Base-by-base conservation (phyloP, 352 stramenopile genomes). In the Globisporangium paddicum region DNA sequence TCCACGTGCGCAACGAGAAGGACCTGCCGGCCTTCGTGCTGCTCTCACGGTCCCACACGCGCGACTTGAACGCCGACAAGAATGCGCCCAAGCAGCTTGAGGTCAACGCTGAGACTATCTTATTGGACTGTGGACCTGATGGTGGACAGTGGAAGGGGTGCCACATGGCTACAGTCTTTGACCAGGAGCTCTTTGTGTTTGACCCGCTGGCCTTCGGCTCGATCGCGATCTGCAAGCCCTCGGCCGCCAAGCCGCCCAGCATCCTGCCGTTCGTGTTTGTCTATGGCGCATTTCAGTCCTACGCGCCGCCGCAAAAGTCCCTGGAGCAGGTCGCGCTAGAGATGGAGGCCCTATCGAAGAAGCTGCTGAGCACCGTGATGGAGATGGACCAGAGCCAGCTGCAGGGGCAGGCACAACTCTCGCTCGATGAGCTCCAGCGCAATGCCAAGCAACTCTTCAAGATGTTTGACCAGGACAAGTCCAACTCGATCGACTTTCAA, bases 401-500 rank as follows among this genome's bases (percentile, higher is more conserved):
- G 0, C 58, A 71, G 53, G 60, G 68, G 14, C 60, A 61, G 7
- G 67, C 68, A 2, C 53, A 65, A 8, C 48, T 86, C n/a, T 73
- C 66, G 21, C 61, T 82, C 21, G 72, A 86, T 34, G 67, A 53
- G 10, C 64, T 91, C 9, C 73, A 86, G 49, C 67, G 66, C 16
- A 83, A 76, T 53, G 82, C 79, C 7, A 69, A 71, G 0, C 71
- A 89, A 32, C 62, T 91, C 16, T 91, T 91, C 49, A 66, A 63
- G 11, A 74, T 91, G 52, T 91, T 91, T 52, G 82, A 91, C 38
- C 66, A 84, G 26, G 82, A 91, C 61, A 76, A 74, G 40, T 91
- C 82, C 35, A 75, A 89, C 60, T 86, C 79, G 28, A 91, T 91
- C 50, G 79, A 91, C 48, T 89, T 89, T 62, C 65, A 78, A 56